Evolutionary conservation across 805 yeast species (phyloP).

Genomic region (Zygosaccharomyces gambellarensis): DNA sequence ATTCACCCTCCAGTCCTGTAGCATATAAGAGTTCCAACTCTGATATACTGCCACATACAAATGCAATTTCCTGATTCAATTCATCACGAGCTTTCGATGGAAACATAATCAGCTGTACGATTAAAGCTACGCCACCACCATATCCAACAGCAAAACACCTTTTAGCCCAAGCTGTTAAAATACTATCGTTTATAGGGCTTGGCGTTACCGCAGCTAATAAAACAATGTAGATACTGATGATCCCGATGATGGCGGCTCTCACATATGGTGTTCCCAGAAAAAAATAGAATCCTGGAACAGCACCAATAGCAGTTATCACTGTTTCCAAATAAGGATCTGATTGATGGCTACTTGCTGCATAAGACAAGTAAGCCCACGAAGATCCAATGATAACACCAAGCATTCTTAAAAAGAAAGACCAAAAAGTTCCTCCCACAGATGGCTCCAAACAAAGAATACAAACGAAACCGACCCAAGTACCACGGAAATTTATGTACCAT

Average conservation of each 20-base stretch:
- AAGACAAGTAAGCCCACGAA: constrained; percentile 46
- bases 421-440: constrained; percentile 47
- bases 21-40: constrained; percentile 38
- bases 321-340: constrained; percentile 40
- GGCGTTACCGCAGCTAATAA: constrained; percentile 43
- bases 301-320: constrained; percentile 41
- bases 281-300: constrained; percentile 44
- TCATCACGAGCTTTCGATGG: constrained; percentile 47
- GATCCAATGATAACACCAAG: constrained; percentile 46
- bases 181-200: constrained; percentile 36
- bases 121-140: constrained; percentile 45
- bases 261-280: constrained; percentile 44
- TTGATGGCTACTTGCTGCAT: constrained; percentile 41
- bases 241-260: constrained; percentile 47
- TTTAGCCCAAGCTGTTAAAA: constrained; percentile 43
- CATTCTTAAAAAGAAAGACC: constrained; percentile 43
- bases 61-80: constrained; percentile 39
- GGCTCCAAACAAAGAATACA: constrained; percentile 47
- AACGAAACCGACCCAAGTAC: constrained; percentile 52
- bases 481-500: constrained; percentile 48
- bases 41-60: constrained; percentile 39
- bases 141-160: constrained; percentile 47
- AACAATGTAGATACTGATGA: constrained; percentile 45
- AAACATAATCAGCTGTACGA: constrained; percentile 43
- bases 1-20: constrained; percentile 39